Base-by-base conservation (phyloP, 1,139 yeast species). In the Suhomyces yuchorum region DNA sequence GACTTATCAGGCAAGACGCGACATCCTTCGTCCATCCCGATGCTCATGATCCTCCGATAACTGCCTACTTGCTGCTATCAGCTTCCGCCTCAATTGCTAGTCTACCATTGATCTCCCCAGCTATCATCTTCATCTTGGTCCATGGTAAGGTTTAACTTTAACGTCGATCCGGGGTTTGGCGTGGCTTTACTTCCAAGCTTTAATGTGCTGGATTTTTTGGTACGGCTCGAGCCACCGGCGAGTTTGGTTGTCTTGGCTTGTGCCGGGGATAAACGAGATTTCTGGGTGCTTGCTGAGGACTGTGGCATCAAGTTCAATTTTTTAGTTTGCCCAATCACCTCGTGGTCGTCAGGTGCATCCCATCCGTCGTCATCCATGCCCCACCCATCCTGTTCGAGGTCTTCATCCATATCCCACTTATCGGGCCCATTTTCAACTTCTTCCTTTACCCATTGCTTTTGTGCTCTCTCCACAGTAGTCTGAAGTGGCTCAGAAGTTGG, bases 71-170 rank as follows among this genome's bases (percentile, higher is more conserved):
- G 23, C 23, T 7, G 4, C 23, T 7, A 20, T 7, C 7, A 20
- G 4, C 23, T 20, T 4, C 4, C 4, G 4, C 23, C 23, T 20
- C 23, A 4, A 20, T 20, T 4, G 23, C 23, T 20, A 7, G 23
- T 20, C 23, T 20, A 20, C 23, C 23, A 20, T 4, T 26, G 18
- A 14, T 15, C 32, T 18, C 81, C 87, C 84, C 87, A 82, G 0
- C 50, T 54, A 20, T 78, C 81, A 45, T 75, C 83, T 12, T 75
- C 84, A 19, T 72, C 77, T 8, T 70, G 73, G 12, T 70, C 77
- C 14, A 63, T 67, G 8, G 66, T 74, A 11, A 77, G 56, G 41
- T 75, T 68, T 47, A 77, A 60, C 40, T 75, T 73, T 38, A 77
- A 60, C 3, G 65, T 56, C 1, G 71, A 61, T 4, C 59, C 1